phyloP scores from a whole-genome alignment of 495 filamentous ascomycete species.

The Rhypophila decipiens region DNA sequence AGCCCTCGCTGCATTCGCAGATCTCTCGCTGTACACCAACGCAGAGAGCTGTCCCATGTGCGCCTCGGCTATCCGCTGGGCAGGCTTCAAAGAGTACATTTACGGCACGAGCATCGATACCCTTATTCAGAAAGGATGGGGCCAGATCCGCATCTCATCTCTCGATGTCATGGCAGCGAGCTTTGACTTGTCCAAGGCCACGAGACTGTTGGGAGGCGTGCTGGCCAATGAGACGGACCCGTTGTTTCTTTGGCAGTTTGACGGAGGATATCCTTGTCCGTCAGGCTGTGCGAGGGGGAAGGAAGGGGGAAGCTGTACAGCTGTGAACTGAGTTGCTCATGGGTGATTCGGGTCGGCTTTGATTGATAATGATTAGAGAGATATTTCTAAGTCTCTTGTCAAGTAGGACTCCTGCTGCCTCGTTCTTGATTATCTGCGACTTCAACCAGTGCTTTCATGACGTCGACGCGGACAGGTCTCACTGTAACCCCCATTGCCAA shows the following conservation, averaged over 20 bases:
- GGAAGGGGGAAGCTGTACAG: neutral
- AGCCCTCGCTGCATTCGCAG: conserved; percentile 35
- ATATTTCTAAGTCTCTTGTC: too few species aligned
- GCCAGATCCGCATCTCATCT: conserved; percentile 41
- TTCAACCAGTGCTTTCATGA: too few species aligned
- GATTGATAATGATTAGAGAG: too few species aligned
- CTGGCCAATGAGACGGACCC: conserved; percentile 47
- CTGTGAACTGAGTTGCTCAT: too few species aligned
- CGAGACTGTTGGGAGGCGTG: conserved; percentile 34
- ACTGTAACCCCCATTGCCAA: too few species aligned
- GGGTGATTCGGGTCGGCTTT: too few species aligned
- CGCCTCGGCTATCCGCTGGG: conserved; percentile 49
- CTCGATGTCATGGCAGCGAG: conserved; percentile 40
- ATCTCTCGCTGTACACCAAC: conserved; percentile 49
- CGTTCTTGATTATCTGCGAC: too few species aligned
- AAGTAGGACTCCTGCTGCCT: too few species aligned
- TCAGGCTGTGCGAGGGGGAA: conserved; percentile 29
- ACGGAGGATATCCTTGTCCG: conserved; percentile 36
- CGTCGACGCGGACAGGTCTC: too few species aligned
- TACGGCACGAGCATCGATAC: conserved; percentile 46
- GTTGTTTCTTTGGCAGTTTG: conserved; percentile 48
- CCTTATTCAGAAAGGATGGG: conserved; percentile 40
- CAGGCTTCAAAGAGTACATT: conserved; percentile 49
- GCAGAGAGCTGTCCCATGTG: conserved; percentile 55
- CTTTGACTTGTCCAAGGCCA: conserved; percentile 26